Percentiles rank a stretch among this genome's conserved stretches.
These are phyloP conservation scores for Fusarium pseudoanthophilum DNA, from an alignment of 2,329 filamentous ascomycete genomes.

Conservation along the genomic window DNA sequence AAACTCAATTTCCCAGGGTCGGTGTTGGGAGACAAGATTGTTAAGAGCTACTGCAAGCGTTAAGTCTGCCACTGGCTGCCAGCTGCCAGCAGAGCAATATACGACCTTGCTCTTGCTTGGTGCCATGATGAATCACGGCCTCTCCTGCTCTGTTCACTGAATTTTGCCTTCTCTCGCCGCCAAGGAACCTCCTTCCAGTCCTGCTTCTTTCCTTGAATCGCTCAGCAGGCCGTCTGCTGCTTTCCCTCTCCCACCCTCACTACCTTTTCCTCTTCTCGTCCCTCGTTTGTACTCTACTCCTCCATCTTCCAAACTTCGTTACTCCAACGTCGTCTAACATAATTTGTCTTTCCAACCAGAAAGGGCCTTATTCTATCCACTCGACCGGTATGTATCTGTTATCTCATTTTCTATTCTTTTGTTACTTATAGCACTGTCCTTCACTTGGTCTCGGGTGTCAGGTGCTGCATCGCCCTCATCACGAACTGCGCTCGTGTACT, in stretches of 20 bases:
- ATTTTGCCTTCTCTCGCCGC: neutral
- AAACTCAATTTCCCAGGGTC: neutral
- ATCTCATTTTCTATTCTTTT: neutral
- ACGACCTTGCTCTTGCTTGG: neutral
- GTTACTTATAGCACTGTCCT: neutral
- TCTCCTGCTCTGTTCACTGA: neutral
- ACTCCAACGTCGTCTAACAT: constrained; percentile 28
- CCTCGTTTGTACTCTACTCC: constrained; percentile 18
- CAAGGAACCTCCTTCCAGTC: neutral
- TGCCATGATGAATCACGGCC: constrained; percentile 34
- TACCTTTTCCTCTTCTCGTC: constrained; percentile 24
- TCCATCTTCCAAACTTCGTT: constrained; percentile 20
- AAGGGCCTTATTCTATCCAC: constrained; percentile 23
- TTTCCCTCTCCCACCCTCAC: constrained; percentile 1
- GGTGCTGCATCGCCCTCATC: neutral
- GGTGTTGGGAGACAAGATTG: neutral
- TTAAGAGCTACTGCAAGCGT: constrained; percentile 2
- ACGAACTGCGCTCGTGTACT: neutral
- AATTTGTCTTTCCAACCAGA: constrained; percentile 12
- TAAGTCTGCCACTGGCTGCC: constrained; percentile 18
- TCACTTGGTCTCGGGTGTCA: neutral
- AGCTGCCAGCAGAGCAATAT: constrained; percentile 15
- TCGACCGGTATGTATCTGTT: constrained; percentile 17
- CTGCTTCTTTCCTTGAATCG: constrained; percentile 32
- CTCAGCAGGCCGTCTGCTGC: neutral